Conservation (phyloP, 257 asterid genomes). For the Thymus quinquecostatus region DNA sequence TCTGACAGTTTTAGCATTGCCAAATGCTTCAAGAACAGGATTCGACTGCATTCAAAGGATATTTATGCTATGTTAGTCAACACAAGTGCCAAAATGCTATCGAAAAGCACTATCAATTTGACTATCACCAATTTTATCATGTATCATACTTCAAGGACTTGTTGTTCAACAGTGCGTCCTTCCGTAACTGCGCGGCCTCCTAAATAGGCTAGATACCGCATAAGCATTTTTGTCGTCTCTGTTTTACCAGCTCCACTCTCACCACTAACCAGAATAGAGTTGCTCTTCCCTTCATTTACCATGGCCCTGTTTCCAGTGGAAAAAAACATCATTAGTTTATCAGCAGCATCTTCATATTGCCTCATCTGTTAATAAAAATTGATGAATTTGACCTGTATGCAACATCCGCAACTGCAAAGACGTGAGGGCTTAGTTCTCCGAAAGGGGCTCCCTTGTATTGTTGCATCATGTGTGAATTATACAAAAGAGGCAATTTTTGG, state of each 20-base stretch:
- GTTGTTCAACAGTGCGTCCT: constrained; percentile 99
- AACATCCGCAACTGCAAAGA: constrained; percentile 98
- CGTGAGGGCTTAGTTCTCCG: constrained; percentile 97
- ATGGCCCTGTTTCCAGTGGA: constrained; percentile 73
- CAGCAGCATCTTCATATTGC: constrained; percentile 25
- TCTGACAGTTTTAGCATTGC: constrained; percentile 97
- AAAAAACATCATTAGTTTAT: constrained; percentile 24
- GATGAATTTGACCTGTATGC: constrained; percentile 75
- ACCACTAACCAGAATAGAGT: constrained; percentile 97
- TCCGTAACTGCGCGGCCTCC: constrained; percentile 98
- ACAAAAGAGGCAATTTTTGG: constrained; percentile 89
- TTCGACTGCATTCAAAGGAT: constrained; percentile 74
- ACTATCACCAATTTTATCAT: constrained; percentile 31
- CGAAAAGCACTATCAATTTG: constrained; percentile 16
- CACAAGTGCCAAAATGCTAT: neutral
- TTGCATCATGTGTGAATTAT: constrained; percentile 92
- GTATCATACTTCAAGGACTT: constrained; percentile 91
- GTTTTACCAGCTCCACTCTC: constrained; percentile 99
- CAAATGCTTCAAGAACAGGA: constrained; percentile 99
- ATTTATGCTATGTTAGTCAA: constrained; percentile 19
- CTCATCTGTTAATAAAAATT: constrained; percentile 28
- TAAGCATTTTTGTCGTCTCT: constrained; percentile 98
- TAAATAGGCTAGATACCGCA: constrained; percentile 91
- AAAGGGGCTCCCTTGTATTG: constrained; percentile 96
- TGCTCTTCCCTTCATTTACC: constrained; percentile 86